Evolutionary conservation across 1,284 basidiomycete species (phyloP), one percentile per base, ranked within the genome.

Genomic region (Thelephora terrestris): DNA sequence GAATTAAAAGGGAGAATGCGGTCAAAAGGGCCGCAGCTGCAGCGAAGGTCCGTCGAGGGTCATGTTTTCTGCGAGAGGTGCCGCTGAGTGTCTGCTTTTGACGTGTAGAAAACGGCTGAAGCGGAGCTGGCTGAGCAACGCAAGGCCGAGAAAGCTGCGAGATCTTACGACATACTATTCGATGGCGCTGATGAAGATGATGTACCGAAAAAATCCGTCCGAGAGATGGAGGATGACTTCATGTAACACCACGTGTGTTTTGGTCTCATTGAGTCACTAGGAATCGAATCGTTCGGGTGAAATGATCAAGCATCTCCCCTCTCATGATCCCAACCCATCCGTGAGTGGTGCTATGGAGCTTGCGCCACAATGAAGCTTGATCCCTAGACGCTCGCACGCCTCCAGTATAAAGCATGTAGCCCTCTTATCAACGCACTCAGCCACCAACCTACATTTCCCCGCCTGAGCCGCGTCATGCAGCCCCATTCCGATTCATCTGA

Each of bases 1-100:
- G 92, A n/a, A 64, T 89, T 52, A 85, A 89, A 58, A 71, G 73
- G 49, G 91, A 94, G 64, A 79, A 75, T 27, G 75, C 79, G 4
- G 66, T 69, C 32, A 85, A 86, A 55, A 78, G 87, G 47, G 73
- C 69, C 0, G 76, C 73, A 2, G 89, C 87, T 1, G 70, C 69
- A 1, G 76, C 78, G 46, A 77, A 77, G 72, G 86, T 81, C 48
- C 10, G 54, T 52, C 12, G 16, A 47, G n/a, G 7, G 18, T 27
- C 34, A 21, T n/a, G 7, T 32, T 32, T 32, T 10, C 29, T 29
- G 17, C 3, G 29, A 32, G 6, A 10, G 14, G 29, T 32, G 20
- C 37, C 25, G 23, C 20, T 51, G 38, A 35, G 44, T 23, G 12
- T 21, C 48, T n/a, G 27, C 16, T 21, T 27, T 35, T 29, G 24